Percentiles rank a stretch among this genome's conserved stretches.
Conservation (phyloP, 108 stramenopile genomes). For the Skeletonema potamos region DNA sequence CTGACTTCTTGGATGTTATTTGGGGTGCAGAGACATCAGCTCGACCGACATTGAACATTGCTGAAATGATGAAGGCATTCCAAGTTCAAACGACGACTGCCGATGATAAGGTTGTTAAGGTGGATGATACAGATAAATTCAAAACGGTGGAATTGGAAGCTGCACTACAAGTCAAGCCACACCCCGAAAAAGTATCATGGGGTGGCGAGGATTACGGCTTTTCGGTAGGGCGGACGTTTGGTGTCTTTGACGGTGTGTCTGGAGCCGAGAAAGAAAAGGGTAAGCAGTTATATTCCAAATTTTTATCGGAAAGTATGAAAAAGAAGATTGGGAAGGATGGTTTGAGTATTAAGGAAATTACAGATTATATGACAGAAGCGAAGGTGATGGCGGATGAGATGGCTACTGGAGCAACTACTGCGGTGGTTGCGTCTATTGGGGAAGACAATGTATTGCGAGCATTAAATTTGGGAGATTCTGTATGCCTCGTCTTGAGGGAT, state of each 20-base stretch:
- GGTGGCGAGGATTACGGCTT: constrained; percentile 90
- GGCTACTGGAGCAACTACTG: constrained; percentile 85
- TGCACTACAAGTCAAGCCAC: constrained; percentile 69
- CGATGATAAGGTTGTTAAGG: constrained; percentile 17
- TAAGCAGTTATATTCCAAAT: constrained; percentile 73
- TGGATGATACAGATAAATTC: constrained; percentile 14
- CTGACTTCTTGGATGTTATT: constrained; percentile 39
- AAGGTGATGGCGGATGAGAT: constrained; percentile 62
- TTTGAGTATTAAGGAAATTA: constrained; percentile 61
- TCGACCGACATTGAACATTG: constrained; percentile 41
- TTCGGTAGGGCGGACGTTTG: constrained; percentile 70
- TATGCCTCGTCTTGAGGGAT: constrained; percentile 68
- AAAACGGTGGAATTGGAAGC: constrained; percentile 45
- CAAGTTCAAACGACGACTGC: constrained; percentile 21
- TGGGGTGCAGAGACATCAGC: constrained; percentile 46
- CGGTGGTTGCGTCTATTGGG: constrained; percentile 76
- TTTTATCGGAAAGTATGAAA: constrained; percentile 68
- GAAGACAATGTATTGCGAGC: constrained; percentile 73
- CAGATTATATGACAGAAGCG: constrained; percentile 50
- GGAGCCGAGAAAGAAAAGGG: constrained; percentile 79
- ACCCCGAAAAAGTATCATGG: constrained; percentile 82
- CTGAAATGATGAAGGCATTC: constrained; percentile 50
- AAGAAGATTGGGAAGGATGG: constrained; percentile 33
- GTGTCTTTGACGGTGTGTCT: constrained; percentile 89
- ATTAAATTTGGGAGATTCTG: constrained; percentile 84